Percentiles rank a stretch among this genome's conserved stretches.
phyloP scores from a whole-genome alignment of 176 grass and related monocot genomes.

The Musa schizocarpa region DNA sequence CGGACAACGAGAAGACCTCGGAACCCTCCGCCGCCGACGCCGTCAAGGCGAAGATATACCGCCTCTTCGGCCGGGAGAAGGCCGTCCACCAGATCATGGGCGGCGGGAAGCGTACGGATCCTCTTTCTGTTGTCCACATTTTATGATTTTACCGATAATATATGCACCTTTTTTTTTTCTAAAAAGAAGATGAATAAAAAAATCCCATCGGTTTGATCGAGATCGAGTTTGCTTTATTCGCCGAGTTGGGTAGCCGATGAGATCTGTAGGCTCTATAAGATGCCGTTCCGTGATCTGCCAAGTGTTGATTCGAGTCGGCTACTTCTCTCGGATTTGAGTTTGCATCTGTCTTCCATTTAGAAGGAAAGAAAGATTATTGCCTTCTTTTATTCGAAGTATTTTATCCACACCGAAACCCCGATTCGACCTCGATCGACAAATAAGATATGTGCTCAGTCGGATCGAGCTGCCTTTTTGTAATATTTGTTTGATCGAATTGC shows the following conservation, averaged over 20 bases:
- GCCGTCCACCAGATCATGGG: slow-evolving; percentile 66
- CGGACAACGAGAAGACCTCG: slow-evolving; percentile 49
- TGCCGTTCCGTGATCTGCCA: too few relatives aligned
- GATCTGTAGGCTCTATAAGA: too few relatives aligned
- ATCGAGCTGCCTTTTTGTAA: too few relatives aligned
- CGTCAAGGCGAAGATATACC: slow-evolving; percentile 25
- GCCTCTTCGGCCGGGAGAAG: slow-evolving; percentile 56
- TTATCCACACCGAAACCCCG: background rate
- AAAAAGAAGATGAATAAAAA: too few relatives aligned
- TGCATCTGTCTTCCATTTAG: background rate
- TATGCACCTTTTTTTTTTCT: too few relatives aligned
- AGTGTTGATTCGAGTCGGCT: too few relatives aligned
- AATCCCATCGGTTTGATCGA: background rate
- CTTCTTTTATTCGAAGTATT: background rate
- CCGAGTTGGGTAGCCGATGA: too few relatives aligned
- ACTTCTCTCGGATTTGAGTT: background rate
- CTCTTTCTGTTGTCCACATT: background rate
- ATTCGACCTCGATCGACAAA: background rate
- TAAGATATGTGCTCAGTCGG: too few relatives aligned
- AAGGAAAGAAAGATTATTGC: background rate
- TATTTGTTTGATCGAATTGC: too few relatives aligned
- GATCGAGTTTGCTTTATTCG: background rate
- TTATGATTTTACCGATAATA: background rate
- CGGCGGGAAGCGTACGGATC: slow-evolving; percentile 55
- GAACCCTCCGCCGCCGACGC: slow-evolving; percentile 8